Base-by-base conservation (phyloP, 306 rosid species). In the Luffa aegyptiaca region DNA sequence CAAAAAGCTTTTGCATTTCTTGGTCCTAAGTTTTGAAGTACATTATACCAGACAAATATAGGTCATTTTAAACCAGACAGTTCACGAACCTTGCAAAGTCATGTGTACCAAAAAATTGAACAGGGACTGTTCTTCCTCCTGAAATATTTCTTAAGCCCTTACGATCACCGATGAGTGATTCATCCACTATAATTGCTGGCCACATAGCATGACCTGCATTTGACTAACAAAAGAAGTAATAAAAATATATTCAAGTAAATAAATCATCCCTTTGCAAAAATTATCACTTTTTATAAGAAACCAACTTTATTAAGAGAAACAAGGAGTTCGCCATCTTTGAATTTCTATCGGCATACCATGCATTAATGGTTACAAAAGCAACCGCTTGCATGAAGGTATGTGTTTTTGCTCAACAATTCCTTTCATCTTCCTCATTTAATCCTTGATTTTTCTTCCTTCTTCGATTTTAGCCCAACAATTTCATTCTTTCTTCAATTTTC, bases 171-270 rank as follows among this genome's bases (percentile, higher is more conserved):
- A 92, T 89, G 83, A 91, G 90, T 61, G 96, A 90, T 84, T 96
- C 98, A 48, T 96, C 98, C 76, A 96, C 87, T 79, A 96, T 95
- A 85, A 96, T 86, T 80, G 99, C 99, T 48, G 99, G 99, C 99
- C 99, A 96, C 99, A 93, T 93, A 72, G 99, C 98, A 91, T 93
- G 88, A 66, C 99, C 99, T 96, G 87, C 83, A 85, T 85, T 85
- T 78, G 61, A 69, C 87, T 58, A 76, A 68, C 81, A 62, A 77
- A 71, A 64, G 49, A 71, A 41, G 76, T 51, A 84, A 79, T 75
- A 35, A 68, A 33, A 66, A 80, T 18, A 45, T n/a, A 55, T 35
- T 64, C 51, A 8, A 31, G 44, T 39, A n/a, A 48, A 71, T 33
- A 46, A 71, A 45, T 42, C 37, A 44, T 69, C 55, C 36, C 56